Evolutionary conservation across 1,139 yeast species (phyloP).

Genomic region (Candida gigantensis): DNA sequence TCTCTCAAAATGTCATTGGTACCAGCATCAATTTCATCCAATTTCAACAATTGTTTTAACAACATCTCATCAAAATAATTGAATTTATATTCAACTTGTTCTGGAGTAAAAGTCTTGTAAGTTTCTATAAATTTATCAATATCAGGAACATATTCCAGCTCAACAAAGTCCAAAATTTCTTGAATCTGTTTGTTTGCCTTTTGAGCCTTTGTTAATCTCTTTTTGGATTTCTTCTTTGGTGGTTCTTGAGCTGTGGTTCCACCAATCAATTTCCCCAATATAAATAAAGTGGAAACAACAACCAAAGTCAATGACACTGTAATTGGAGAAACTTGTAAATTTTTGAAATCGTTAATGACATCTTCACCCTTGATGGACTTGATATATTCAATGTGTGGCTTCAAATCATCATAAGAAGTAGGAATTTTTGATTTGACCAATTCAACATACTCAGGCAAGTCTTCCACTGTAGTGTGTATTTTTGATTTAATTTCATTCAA

Average conservation of each 20-base stretch:
- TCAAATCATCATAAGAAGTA: slow-evolving; percentile 11
- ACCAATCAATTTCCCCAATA: slow-evolving; percentile 20
- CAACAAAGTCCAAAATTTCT: slow-evolving; percentile 43
- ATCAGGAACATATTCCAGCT: slow-evolving; percentile 43
- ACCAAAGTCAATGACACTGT: slow-evolving; percentile 38
- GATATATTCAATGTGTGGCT: slow-evolving; percentile 11
- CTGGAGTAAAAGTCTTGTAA: slow-evolving; percentile 32
- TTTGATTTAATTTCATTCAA: slow-evolving; percentile 15
- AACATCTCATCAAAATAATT: slow-evolving; percentile 67
- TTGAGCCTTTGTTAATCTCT: slow-evolving; percentile 46
- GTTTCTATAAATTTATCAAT: slow-evolving; percentile 43
- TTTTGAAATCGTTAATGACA: slow-evolving; percentile 31
- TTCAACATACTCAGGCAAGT: slow-evolving; percentile 14
- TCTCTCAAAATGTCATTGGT: slow-evolving; percentile 53
- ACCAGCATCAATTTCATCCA: slow-evolving; percentile 63
- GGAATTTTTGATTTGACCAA: slow-evolving; percentile 13
- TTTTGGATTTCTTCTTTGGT: slow-evolving; percentile 27
- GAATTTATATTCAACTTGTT: slow-evolving; percentile 51
- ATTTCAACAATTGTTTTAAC: slow-evolving; percentile 61
- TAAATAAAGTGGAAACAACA: slow-evolving; percentile 29
- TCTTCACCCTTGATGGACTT: slow-evolving; percentile 21
- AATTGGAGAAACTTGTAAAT: slow-evolving; percentile 33
- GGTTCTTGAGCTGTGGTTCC: slow-evolving; percentile 9
- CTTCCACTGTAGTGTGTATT: slow-evolving; percentile 14
- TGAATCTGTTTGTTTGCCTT: slow-evolving; percentile 45